Conservation (phyloP, 176 grass and related monocot species). For the Aegilops umbellulata region DNA sequence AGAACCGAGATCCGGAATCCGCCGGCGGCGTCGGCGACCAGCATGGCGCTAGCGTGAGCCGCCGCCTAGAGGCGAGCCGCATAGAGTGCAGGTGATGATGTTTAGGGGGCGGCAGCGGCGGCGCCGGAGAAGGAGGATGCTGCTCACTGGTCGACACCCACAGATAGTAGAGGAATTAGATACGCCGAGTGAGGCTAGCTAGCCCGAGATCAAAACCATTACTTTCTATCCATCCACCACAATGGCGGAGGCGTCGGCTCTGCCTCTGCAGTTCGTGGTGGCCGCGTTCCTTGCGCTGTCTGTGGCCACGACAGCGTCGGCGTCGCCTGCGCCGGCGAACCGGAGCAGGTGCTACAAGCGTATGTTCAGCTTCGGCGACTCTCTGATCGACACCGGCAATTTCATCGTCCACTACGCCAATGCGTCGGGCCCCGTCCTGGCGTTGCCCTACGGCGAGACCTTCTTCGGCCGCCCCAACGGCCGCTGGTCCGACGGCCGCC, state of each 20-base stretch:
- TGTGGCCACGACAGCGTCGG: neutral
- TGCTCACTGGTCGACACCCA: no score
- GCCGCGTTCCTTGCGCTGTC: neutral
- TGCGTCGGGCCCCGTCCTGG: conserved; percentile 29
- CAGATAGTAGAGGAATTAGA: no score
- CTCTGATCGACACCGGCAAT: conserved; percentile 68
- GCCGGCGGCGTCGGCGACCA: no score
- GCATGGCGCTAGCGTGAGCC: no score
- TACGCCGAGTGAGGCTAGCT: no score
- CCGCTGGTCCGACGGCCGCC: conserved; percentile 67
- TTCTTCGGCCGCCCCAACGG: conserved; percentile 76
- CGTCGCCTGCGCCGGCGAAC: neutral
- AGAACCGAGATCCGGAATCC: no score
- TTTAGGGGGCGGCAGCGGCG: no score
- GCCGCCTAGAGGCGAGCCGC: no score
- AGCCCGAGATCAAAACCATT: neutral
- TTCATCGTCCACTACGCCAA: conserved; percentile 39
- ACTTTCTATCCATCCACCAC: neutral
- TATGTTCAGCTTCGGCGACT: conserved; percentile 70
- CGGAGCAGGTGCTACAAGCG: conserved; percentile 36
- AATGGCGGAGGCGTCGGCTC: neutral
- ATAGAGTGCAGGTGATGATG: no score
- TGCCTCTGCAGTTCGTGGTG: neutral
- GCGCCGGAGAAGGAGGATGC: no score
- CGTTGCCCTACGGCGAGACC: conserved; percentile 65